Evolutionary conservation across 306 rosid species (phyloP).

Genomic region (Vachellia pachyceras): DNA sequence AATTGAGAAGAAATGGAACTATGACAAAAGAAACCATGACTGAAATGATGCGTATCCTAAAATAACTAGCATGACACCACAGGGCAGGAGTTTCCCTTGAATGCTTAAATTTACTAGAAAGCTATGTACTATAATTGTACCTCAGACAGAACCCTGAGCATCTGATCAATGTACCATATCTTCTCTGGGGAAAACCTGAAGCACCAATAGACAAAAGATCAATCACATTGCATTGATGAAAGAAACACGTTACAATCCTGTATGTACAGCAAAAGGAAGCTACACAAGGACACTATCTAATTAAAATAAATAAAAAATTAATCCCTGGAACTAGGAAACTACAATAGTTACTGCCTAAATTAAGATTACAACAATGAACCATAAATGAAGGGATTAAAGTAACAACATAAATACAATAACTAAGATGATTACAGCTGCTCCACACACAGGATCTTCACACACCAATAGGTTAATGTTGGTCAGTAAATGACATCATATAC

Average conservation of each 20-base stretch:
- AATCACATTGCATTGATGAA: background rate
- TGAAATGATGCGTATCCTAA: conserved; percentile 8
- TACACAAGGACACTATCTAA: background rate
- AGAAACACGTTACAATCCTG: background rate
- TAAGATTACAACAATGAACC: background rate
- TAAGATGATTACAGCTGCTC: background rate
- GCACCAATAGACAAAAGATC: conserved; percentile 27
- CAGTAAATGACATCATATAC: conserved; percentile 23
- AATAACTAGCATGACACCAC: conserved; percentile 24
- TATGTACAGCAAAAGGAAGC: background rate
- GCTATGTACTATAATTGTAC: conserved; percentile 60
- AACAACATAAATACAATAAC: background rate
- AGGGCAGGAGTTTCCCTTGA: background rate
- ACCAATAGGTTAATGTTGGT: conserved; percentile 42
- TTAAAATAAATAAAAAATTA: background rate
- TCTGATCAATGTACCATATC: conserved; percentile 99
- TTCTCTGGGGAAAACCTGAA: conserved; percentile 95
- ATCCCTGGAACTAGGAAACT: background rate
- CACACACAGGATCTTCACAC: background rate
- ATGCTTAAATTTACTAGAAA: conserved; percentile 34
- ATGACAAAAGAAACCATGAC: conserved; percentile 26
- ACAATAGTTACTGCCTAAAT: background rate
- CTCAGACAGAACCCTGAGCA: conserved; percentile 98
- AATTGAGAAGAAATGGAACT: conserved; percentile 37
- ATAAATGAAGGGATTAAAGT: background rate